phyloP scores from a whole-genome alignment of 2,329 filamentous ascomycete species.

The Trichophyton verrucosum region DNA sequence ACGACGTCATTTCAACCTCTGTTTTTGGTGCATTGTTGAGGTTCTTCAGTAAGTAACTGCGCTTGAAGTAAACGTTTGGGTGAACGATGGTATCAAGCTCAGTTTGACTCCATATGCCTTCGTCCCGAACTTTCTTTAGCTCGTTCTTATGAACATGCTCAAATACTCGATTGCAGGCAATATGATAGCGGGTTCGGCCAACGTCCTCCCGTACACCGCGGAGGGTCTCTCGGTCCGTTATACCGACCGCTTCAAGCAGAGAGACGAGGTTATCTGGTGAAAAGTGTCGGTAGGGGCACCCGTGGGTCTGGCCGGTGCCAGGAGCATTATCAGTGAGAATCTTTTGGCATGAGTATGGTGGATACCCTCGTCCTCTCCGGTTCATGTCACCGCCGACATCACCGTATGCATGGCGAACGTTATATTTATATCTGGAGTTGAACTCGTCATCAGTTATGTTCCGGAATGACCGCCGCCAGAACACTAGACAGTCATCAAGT shows the following conservation, averaged over 20 bases:
- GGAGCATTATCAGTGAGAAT: conserved; percentile 82
- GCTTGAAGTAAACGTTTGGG: conserved; percentile 96
- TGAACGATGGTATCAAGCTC: conserved; percentile 93
- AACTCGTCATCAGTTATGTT: conserved; percentile 86
- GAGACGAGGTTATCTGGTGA: conserved; percentile 70
- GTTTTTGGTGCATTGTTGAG: conserved; percentile 43
- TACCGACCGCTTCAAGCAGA: conserved; percentile 64
- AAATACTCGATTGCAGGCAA: conserved; percentile 94
- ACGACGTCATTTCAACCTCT: conserved; percentile 44
- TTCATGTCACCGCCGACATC: conserved; percentile 91
- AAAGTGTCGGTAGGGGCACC: conserved; percentile 94
- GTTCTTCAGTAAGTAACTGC: conserved; percentile 80
- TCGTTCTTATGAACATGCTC: conserved; percentile 72
- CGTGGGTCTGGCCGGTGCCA: conserved; percentile 76
- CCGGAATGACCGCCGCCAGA: conserved; percentile 80
- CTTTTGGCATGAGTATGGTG: conserved; percentile 87
- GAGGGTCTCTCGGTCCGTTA: conserved; percentile 64
- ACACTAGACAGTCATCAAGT: conserved; percentile 80
- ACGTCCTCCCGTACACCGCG: conserved; percentile 80
- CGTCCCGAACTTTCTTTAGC: conserved; percentile 63
- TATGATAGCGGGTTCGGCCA: conserved; percentile 75
- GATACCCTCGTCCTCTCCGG: conserved; percentile 73
- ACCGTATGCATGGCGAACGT: conserved; percentile 86
- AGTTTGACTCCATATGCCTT: conserved; percentile 55
- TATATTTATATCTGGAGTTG: conserved; percentile 96